A percentile compares a stretch with the other conserved stretches of the same genome.
These are phyloP conservation scores for Balakata baccata DNA, from an alignment of 345 rosid species.

Conservation along the genomic window DNA sequence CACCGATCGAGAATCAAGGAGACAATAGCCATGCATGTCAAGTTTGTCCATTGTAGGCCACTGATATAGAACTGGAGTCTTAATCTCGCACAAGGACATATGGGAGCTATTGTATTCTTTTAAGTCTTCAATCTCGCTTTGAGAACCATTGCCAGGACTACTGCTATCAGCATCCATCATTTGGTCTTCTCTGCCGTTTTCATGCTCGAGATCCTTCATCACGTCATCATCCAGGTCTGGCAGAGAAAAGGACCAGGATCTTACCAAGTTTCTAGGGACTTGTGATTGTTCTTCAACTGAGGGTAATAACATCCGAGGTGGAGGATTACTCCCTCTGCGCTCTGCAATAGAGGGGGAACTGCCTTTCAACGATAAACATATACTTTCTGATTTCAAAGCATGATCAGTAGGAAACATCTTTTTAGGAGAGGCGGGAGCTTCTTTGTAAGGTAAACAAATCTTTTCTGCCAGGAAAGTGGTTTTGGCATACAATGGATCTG, in stretches of 20 bases:
- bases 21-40: slow-evolving; percentile 21
- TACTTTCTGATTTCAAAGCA: slow-evolving; percentile 23
- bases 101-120: slow-evolving; percentile 11
- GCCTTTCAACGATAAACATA: slow-evolving; percentile 31
- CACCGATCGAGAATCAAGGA: slow-evolving; percentile 34
- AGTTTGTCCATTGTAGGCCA: slow-evolving; percentile 41
- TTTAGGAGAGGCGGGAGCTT: slow-evolving; percentile 26
- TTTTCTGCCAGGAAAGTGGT: slow-evolving; percentile 25
- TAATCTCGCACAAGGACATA: slow-evolving; percentile 12
- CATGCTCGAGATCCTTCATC: slow-evolving; percentile 36
- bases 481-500: slow-evolving; percentile 28
- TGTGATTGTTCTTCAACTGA: slow-evolving; percentile 36
- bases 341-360: slow-evolving; percentile 51
- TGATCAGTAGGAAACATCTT: slow-evolving; percentile 24
- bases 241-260: slow-evolving; percentile 55
- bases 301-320: slow-evolving; percentile 45
- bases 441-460: slow-evolving; percentile 27
- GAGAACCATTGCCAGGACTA: slow-evolving; percentile 16
- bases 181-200: slow-evolving; percentile 31
- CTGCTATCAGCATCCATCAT: slow-evolving; percentile 36
- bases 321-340: slow-evolving; percentile 67
- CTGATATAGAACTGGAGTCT: slow-evolving; percentile 25
- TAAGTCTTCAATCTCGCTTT: slow-evolving; percentile 19
- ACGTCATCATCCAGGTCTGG: slow-evolving; percentile 37
- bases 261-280: slow-evolving; percentile 31